Conservation (phyloP, 257 asterid species). For the Rauvolfia tetraphylla region DNA sequence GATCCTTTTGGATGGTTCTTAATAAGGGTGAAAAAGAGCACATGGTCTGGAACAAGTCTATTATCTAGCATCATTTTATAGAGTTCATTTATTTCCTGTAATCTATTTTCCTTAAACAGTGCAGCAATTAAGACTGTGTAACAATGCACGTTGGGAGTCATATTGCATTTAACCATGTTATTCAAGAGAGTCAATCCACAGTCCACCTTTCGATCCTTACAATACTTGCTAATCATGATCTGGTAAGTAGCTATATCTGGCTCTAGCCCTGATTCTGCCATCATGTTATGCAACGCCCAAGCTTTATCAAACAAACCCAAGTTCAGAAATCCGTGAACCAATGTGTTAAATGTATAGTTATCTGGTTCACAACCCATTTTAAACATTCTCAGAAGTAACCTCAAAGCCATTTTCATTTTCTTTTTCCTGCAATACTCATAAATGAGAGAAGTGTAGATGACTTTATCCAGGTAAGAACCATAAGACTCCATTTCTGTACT, state of each 20-base stretch:
- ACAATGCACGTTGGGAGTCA: slow-evolving; percentile 50
- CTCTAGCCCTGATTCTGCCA: slow-evolving; percentile 44
- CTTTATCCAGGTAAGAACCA: slow-evolving; percentile 47
- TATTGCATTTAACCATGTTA: slow-evolving; percentile 31
- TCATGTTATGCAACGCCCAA: slow-evolving; percentile 34
- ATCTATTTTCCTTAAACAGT: slow-evolving; percentile 42
- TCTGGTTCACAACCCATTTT: slow-evolving; percentile 51
- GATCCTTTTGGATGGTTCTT: slow-evolving; percentile 40
- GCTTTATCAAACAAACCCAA: slow-evolving; percentile 44
- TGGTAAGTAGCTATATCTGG: slow-evolving; percentile 51
- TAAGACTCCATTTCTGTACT: slow-evolving; percentile 39
- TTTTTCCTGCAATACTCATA: slow-evolving; percentile 44
- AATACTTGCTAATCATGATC: slow-evolving; percentile 48
- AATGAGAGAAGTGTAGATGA: slow-evolving; percentile 48
- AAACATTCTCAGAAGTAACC: slow-evolving; percentile 51
- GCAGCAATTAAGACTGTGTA: slow-evolving; percentile 50
- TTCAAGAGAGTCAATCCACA: slow-evolving; percentile 36
- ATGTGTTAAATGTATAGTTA: slow-evolving; percentile 46
- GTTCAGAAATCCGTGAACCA: slow-evolving; percentile 48
- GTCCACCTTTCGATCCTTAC: slow-evolving; percentile 44
- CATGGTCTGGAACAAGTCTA: slow-evolving; percentile 59
- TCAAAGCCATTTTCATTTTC: slow-evolving; percentile 63
- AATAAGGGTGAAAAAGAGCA: slow-evolving; percentile 48
- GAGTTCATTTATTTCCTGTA: slow-evolving; percentile 30
- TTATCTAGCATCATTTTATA: slow-evolving; percentile 36